Base-by-base conservation (phyloP, 1,284 basidiomycete species). In the Cryptococcus sp. region DNA sequence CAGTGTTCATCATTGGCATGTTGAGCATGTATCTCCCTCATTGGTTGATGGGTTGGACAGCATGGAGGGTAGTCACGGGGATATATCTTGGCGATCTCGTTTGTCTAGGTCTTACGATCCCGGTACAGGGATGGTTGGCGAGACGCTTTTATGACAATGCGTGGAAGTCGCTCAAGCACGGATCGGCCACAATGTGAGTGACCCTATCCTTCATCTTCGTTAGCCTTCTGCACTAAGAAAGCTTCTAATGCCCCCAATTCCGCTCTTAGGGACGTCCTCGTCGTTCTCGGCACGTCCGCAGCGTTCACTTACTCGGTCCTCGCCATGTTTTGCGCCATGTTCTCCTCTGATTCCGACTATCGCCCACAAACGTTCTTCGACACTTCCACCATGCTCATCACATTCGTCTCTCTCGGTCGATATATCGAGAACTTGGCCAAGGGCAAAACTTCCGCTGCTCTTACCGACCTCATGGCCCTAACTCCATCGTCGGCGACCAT, bases 341-440 rank as follows among this genome's bases (percentile, higher is more conserved):
- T 89, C 79, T 66, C 68, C 16, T 67, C 72, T 1, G 66, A 72
- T 50, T 81, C 86, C 0, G 83, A 84, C 54, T 90, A 84, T 73
- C 86, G 84, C 39, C 95, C 96, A 0, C 85, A 89, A 72, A 86
- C 93, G 34, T 99, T 98, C 81, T 99, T 99, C 79, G 96, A 99
- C 79, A 99, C 96, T 1, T 94, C 91, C 69, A 96, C 94, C 17
- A 99, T 99, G 96, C 82, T 99, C 57, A 90, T 99, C 83, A 93
- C 89, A 78, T 99, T 99, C 74, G 91, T 98, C 67, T 93, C 92
- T 4, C 85, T 99, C 29, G 96, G 95, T 1, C 87, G 96, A 41
- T 97, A 89, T 79, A 84, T 99, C 52, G 96, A 99, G 80, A 99
- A 97, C 78, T 84, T 88, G 50, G 96, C 96, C 41, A 99, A 99